Evolutionary conservation across 2,329 filamentous ascomycete genomes (phyloP).

Genomic region (Ambrosiella beaveri): DNA sequence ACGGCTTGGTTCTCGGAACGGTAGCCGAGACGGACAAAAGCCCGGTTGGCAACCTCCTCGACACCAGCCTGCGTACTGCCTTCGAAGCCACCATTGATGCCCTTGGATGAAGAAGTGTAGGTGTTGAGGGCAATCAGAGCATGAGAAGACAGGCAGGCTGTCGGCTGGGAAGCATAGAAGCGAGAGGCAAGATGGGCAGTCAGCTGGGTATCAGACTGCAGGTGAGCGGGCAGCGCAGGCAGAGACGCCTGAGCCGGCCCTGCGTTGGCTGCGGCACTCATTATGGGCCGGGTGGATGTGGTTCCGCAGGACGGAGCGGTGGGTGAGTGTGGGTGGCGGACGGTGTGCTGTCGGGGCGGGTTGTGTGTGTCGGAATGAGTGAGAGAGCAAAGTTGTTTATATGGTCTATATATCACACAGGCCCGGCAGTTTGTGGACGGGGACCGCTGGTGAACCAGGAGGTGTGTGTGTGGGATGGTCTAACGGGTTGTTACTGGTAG

Average conservation of each 20-base stretch:
- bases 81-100: conserved; percentile 76
- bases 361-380: neutral
- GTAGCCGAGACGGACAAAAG: conserved; percentile 69
- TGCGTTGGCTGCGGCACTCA: conserved; percentile 38
- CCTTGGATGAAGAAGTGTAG: conserved; percentile 75
- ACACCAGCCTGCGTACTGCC: conserved; percentile 85
- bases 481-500: too few relatives aligned
- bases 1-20: conserved; percentile 87
- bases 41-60: conserved; percentile 76
- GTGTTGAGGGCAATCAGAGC: conserved; percentile 87
- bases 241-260: conserved; percentile 48
- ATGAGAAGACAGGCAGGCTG: conserved; percentile 77
- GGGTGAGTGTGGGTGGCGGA: neutral
- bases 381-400: too few relatives aligned
- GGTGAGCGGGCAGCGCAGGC: conserved; percentile 70
- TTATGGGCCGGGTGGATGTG: conserved; percentile 23
- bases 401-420: too few relatives aligned
- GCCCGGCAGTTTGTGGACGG: too few relatives aligned
- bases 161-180: conserved; percentile 81
- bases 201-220: conserved; percentile 60
- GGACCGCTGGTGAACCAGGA: too few relatives aligned
- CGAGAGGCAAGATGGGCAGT: conserved; percentile 72
- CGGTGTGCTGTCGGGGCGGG: neutral
- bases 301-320: neutral
- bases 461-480: too few relatives aligned